Conservation (phyloP, 108 stramenopile species). For the Cyclotella choctawhatcheeana region DNA sequence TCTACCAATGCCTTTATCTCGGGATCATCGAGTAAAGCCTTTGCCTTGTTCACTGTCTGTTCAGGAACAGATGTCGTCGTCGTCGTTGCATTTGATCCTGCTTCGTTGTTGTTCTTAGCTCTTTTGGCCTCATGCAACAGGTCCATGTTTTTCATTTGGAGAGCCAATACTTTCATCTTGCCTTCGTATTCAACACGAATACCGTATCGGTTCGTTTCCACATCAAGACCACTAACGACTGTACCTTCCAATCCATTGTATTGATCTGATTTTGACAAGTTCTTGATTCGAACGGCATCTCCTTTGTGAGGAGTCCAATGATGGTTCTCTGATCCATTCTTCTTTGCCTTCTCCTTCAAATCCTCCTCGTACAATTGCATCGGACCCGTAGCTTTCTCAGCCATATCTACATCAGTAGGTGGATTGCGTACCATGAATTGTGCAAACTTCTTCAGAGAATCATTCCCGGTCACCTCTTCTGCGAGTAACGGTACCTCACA, state of each 20-base stretch:
- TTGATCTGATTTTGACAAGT: constrained; percentile 38
- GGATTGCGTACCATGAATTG: constrained; percentile 35
- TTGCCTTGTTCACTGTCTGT: constrained; percentile 37
- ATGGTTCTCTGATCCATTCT: constrained; percentile 6
- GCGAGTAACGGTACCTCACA: constrained; percentile 51
- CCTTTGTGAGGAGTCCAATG: constrained; percentile 42
- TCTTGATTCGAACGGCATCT: constrained; percentile 29
- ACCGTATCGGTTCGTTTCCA: constrained; percentile 46
- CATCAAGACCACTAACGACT: constrained; percentile 29
- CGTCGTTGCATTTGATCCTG: not conserved
- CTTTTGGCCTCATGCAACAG: constrained; percentile 44
- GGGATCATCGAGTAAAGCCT: constrained; percentile 40
- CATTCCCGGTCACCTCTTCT: constrained; percentile 49
- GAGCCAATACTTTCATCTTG: constrained; percentile 37
- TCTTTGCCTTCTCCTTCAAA: constrained; percentile 1
- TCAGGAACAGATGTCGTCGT: not conserved
- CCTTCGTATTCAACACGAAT: constrained; percentile 41
- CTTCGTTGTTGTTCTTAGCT: constrained; percentile 18
- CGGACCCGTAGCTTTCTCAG: constrained; percentile 14
- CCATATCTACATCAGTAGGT: constrained; percentile 11
- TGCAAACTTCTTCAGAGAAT: constrained; percentile 39
- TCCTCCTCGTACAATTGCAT: constrained; percentile 36
- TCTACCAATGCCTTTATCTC: constrained; percentile 43
- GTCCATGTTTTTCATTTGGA: constrained; percentile 35
- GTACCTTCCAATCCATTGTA: constrained; percentile 48